A percentile compares a stretch with the other conserved stretches of the same genome.
phyloP scores from a whole-genome alignment of 805 yeast genomes.

The Wickerhamomyces queroliae region DNA sequence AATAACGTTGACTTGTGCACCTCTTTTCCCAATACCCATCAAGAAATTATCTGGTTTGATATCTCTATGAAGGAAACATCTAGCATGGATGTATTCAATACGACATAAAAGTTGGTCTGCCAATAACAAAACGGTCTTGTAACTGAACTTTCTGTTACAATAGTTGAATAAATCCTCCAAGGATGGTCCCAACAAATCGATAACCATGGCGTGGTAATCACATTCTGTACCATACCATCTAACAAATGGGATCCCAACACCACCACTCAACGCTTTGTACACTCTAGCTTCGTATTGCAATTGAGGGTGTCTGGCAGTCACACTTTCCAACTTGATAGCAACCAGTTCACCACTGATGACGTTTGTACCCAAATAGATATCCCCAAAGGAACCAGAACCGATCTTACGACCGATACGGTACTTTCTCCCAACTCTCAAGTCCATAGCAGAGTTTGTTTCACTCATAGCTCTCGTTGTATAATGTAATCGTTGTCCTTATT shows the following conservation, averaged over 20 bases:
- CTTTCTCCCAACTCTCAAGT: conserved; percentile 88
- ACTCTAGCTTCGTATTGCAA: conserved; percentile 96
- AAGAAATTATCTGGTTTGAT: conserved; percentile 92
- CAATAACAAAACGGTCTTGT: conserved; percentile 84
- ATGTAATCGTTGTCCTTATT: not conserved
- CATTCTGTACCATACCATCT: conserved; percentile 97
- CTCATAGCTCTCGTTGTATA: not conserved
- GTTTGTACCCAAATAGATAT: conserved; percentile 88
- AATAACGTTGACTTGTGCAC: conserved; percentile 94
- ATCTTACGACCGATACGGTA: conserved; percentile 91
- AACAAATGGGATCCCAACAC: conserved; percentile 94
- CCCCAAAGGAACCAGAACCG: conserved; percentile 97
- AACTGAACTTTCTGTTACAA: conserved; percentile 89
- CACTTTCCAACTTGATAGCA: conserved; percentile 89
- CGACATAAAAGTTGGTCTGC: conserved; percentile 95
- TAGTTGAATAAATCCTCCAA: conserved; percentile 93
- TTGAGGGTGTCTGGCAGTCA: conserved; percentile 93
- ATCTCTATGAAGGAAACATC: conserved; percentile 94
- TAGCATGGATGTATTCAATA: conserved; percentile 91
- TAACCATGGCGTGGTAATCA: conserved; percentile 95
- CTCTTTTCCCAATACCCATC: conserved; percentile 85
- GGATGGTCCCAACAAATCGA: conserved; percentile 92
- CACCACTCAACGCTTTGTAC: conserved; percentile 90
- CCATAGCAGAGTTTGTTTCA: conserved; percentile 33
- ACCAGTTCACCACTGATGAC: conserved; percentile 96